Evolutionary conservation across 2,329 filamentous ascomycete species (phyloP), one percentile per base, ranked within the genome.

Genomic region (Trichoderma endophyticum): DNA sequence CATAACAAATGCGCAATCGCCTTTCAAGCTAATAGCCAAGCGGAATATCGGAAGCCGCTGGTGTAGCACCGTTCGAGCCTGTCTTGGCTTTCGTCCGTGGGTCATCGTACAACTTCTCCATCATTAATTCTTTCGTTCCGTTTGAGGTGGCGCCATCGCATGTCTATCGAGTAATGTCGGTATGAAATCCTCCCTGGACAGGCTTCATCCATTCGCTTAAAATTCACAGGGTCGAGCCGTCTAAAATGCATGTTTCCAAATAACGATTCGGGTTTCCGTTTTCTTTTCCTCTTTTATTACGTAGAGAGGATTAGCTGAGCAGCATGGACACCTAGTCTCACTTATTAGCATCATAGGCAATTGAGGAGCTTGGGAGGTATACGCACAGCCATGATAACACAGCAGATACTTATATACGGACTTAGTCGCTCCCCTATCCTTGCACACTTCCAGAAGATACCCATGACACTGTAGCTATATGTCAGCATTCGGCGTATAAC

Each of bases 401-500:
- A 98, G 81, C 94, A 97, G 80, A 98, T 85, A 84, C 94, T 97
- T 78, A 99, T 93, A 82, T 98, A 98, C 56, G 96, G 96, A 81
- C 94, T 98, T 76, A 99, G 81, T 75, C 96, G 86, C 85, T 99
- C 96, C 48, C 96, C 96, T 80, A 99, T 90, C 75, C 96, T 88
- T 30, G 96, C 96, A 75, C 90, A 94, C 83, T 98, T 98, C 96
- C 96, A 99, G 80, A 98, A 97, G 74, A 97, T 91, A 67, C 94
- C 93, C 77, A 94, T 89, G 65, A 94, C 84, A n/a, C 65, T 15
- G 92, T 94, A 36, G 11, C 3, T 5, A 60, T 65, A 43, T 71
- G 64, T 67, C 26, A 71, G 71, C 61, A 21, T 11, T 48, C 34
- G 18, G 15, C 15, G 5, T 11, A 15, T 21, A 34, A 21, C 24